Base-by-base conservation (phyloP, 164 flowering plant genomes). In the Liriodendron chinense region DNA sequence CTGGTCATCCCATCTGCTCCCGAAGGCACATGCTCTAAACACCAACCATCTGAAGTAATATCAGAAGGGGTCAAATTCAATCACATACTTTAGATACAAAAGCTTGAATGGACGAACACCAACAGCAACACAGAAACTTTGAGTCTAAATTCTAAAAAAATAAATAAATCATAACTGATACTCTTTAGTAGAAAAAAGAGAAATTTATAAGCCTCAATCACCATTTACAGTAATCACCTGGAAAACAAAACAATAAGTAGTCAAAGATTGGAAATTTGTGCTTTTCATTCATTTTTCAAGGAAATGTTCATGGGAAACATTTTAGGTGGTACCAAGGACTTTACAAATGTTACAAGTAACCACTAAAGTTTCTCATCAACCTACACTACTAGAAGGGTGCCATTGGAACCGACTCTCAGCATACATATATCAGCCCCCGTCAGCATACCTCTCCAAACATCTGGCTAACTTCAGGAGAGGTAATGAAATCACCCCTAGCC, bases 361-460 rank as follows among this genome's bases (percentile, higher is more conserved):
- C n/a, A n/a, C n/a, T n/a, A n/a, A n/a, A n/a, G n/a, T n/a, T n/a
- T n/a, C n/a, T n/a, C n/a, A n/a, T n/a, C n/a, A n/a, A n/a, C n/a
- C n/a, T n/a, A n/a, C n/a, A n/a, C n/a, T n/a, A n/a, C n/a, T n/a
- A n/a, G n/a, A n/a, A n/a, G n/a, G n/a, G n/a, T n/a, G n/a, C n/a
- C n/a, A n/a, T n/a, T n/a, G n/a, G n/a, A n/a, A n/a, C n/a, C n/a
- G n/a, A n/a, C n/a, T n/a, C n/a, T n/a, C n/a, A n/a, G n/a, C n/a
- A n/a, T n/a, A n/a, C n/a, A n/a, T n/a, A n/a, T n/a, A n/a, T n/a
- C n/a, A n/a, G n/a, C n/a, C n/a, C n/a, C n/a, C n/a, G n/a, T n/a
- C n/a, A n/a, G n/a, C n/a, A n/a, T n/a, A n/a, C n/a, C n/a, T 96
- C 99, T n/a, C 98, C 98, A 86, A 94, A 96, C 99, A 96, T 92